Evolutionary conservation across 129 eudicot species (phyloP), one percentile per base, ranked within the genome.

Genomic region (Ambrosia artemisiifolia): DNA sequence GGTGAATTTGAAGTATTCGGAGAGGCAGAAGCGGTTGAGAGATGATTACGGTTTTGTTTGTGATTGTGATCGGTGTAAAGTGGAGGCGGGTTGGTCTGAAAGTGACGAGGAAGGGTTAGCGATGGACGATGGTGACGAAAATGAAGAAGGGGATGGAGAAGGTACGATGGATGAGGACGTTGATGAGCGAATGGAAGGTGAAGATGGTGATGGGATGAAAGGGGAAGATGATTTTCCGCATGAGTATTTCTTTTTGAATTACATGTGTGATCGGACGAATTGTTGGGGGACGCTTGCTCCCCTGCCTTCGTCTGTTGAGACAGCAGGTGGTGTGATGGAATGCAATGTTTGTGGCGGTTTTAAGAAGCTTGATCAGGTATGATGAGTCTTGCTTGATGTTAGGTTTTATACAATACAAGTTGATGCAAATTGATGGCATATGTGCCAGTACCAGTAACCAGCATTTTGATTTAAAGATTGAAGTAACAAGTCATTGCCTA

Each of bases 221-320:
- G 88, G 70, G 17, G 82, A 70, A 16, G 82, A 74, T 62, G 92
- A 88, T 64, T 94, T 94, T 67, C 98, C 98, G 16, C 98, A 90
- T 47, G 91, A 91, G 1, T 94, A 94, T 79, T 94, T 94, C 84
- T 94, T 94, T 67, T 11, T 88, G 63, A 86, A 78, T 54, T 94
- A 87, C 77, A 88, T 94, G 96, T 94, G 98, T 71, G 88, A 83
- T 46, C 80, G 82, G 62, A 89, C 90, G 54, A 79, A 83, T 35
- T 94, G 98, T 50, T 81, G 98, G 82, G 98, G 98, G 9, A 94
- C 98, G 7, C 83, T 90, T 77, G 98, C 98, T 72, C 98, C 98
- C 38, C 65, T 90, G 68, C 85, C 96, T 24, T 88, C 87, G 10
- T 74, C 82, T n/a, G 83, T 65, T 65, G 47, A 72, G 2, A 24